phyloP scores from a whole-genome alignment of 192 early-diverging fungal species.

The Rhizoclosmatium globosum region DNA sequence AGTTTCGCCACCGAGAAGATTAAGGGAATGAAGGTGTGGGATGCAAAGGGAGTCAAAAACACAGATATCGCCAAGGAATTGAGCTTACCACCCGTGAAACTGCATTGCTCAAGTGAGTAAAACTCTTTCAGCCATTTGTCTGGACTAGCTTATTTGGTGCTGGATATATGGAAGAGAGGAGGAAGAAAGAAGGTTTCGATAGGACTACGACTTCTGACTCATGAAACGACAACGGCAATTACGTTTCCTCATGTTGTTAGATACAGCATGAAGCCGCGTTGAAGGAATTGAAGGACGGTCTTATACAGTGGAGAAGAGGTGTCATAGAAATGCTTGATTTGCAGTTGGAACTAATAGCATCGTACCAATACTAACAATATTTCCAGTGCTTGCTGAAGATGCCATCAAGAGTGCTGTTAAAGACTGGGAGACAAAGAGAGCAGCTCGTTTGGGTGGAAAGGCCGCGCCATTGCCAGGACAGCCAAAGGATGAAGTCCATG shows the following conservation, averaged over 20 bases:
- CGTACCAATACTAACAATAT: not conserved
- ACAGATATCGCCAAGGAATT: constrained; percentile 97
- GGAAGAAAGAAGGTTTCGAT: too few relatives aligned
- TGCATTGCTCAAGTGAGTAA: constrained; percentile 94
- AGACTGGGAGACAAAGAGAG: constrained; percentile 90
- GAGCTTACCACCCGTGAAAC: constrained; percentile 93
- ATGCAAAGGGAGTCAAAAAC: constrained; percentile 93
- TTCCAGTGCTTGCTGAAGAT: constrained; percentile 95
- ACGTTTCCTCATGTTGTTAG: too few relatives aligned
- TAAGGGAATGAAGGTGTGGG: constrained; percentile 90
- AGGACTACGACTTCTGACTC: too few relatives aligned
- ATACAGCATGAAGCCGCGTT: too few relatives aligned
- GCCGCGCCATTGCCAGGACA: constrained; percentile 9
- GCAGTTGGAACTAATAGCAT: not conserved
- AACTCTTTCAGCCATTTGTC: not conserved
- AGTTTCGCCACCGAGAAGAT: constrained; percentile 94
- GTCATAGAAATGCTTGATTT: not conserved
- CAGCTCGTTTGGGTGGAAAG: constrained; percentile 21
- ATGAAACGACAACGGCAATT: too few relatives aligned
- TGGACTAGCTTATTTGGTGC: not conserved
- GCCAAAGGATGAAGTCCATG: constrained; percentile 4
- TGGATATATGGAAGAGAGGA: too few relatives aligned
- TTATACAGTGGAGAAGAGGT: not conserved
- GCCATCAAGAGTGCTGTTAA: constrained; percentile 99
- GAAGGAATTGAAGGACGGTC: too few relatives aligned